These are phyloP conservation scores for Oryza brachyantha DNA, from an alignment of 176 grass and related monocot species.

Conservation along the genomic window DNA sequence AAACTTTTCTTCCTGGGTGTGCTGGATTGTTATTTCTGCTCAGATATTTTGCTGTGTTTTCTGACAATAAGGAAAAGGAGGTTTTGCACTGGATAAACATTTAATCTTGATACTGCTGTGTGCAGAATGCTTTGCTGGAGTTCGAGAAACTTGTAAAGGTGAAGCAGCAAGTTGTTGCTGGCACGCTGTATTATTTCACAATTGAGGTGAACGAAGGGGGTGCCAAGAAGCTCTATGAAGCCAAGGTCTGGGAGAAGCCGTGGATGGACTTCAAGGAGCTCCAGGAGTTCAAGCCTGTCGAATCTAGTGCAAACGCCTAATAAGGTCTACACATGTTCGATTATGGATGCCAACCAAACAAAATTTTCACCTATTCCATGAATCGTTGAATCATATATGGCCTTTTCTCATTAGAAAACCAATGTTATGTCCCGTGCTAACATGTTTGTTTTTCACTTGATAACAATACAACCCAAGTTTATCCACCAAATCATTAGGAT, in stretches of 20 bases:
- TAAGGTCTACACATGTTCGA: conserved; percentile 24
- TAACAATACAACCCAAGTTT: not conserved
- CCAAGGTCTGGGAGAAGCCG: conserved; percentile 71
- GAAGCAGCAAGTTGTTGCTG: conserved; percentile 61
- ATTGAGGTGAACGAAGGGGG: conserved; percentile 51
- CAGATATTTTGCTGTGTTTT: not conserved
- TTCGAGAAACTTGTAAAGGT: conserved; percentile 59
- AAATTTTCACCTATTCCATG: not conserved
- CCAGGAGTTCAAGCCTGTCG: conserved; percentile 60
- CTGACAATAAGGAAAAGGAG: not conserved
- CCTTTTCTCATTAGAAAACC: not conserved
- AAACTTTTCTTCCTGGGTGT: not conserved
- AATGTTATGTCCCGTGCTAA: not conserved
- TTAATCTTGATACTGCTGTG: not conserved
- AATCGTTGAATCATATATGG: not conserved
- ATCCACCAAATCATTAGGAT: not conserved
- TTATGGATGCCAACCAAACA: not conserved
- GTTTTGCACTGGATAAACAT: not conserved
- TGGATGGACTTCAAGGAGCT: conserved; percentile 67
- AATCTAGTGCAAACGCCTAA: conserved; percentile 1
- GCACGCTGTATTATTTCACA: conserved; percentile 56
- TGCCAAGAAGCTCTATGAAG: conserved; percentile 64
- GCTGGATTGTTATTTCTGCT: not conserved
- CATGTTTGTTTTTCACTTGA: not conserved
- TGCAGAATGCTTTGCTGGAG: conserved; percentile 57